Percentiles rank a stretch among this genome's conserved stretches.
Conservation (phyloP, 1,284 basidiomycete genomes). For the Vanrija pseudolonga region DNA sequence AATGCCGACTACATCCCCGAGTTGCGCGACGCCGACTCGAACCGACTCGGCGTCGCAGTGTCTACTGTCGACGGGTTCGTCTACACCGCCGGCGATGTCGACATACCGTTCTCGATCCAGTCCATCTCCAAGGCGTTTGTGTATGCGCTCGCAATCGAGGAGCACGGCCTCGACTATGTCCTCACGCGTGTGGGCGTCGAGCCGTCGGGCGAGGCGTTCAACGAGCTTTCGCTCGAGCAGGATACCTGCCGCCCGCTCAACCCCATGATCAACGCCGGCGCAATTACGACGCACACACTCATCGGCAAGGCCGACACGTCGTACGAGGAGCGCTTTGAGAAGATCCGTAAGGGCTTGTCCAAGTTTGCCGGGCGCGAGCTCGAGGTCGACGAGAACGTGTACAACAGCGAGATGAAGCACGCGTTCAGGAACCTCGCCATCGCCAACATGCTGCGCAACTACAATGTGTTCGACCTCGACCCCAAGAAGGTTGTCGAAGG, state of each 20-base stretch:
- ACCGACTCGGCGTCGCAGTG: conserved; percentile 3
- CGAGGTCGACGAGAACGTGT: conserved; percentile 8
- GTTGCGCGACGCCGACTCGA: conserved; percentile 8
- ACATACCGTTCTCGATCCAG: conserved; percentile 16
- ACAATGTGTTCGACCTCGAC: conserved; percentile 4
- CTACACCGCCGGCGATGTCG: conserved; percentile 13
- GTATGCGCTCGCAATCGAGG: conserved; percentile 18
- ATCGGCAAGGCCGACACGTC: neutral
- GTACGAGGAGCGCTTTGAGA: conserved; percentile 7
- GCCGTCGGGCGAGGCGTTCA: conserved; percentile 19
- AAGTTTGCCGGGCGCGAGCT: conserved; percentile 16
- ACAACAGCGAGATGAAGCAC: conserved; percentile 7
- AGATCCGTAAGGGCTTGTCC: conserved; percentile 9
- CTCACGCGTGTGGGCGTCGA: conserved; percentile 10
- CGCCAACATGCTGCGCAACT: conserved; percentile 19
- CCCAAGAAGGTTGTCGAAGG: conserved; percentile 8
- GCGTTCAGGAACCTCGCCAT: conserved; percentile 15
- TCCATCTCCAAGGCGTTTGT: conserved; percentile 21
- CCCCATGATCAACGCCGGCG: conserved; percentile 22
- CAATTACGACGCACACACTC: conserved; percentile 12
- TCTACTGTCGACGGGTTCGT: conserved; percentile 14
- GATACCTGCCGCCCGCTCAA: conserved; percentile 13
- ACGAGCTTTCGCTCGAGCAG: conserved; percentile 13
- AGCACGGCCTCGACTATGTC: conserved; percentile 8
- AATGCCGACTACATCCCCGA: conserved; percentile 17